phyloP scores from a whole-genome alignment of 306 rosid genomes.

The Styphnolobium japonicum region DNA sequence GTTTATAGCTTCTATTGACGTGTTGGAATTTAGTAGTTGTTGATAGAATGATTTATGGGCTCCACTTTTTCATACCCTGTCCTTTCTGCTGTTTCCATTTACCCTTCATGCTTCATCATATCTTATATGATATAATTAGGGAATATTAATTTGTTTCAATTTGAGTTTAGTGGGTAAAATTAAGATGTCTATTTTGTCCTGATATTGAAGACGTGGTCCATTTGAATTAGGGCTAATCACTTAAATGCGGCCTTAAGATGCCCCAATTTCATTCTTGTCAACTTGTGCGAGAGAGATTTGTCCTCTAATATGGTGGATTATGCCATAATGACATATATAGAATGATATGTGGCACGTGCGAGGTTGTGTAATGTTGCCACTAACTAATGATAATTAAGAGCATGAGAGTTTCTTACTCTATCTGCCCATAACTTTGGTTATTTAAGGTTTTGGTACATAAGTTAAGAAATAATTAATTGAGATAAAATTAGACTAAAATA shows the following conservation, averaged over 20 bases:
- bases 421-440: too few relatives aligned
- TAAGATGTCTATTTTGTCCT: constrained; percentile 42
- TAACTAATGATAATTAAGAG: not conserved
- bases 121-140: not conserved
- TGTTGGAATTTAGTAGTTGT: constrained; percentile 52
- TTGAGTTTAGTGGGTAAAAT: constrained; percentile 32
- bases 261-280: constrained; percentile 31
- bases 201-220: constrained; percentile 35
- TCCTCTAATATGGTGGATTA: constrained; percentile 20
- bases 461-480: too few relatives aligned
- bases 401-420: too few relatives aligned
- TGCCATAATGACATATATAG: constrained; percentile 8
- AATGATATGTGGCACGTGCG: constrained; percentile 37
- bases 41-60: constrained; percentile 50
- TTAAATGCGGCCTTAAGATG: constrained; percentile 45
- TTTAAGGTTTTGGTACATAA: too few relatives aligned
- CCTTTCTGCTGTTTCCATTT: constrained; percentile 44
- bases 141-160: constrained; percentile 37
- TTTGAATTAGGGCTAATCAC: constrained; percentile 44
- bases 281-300: constrained; percentile 38
- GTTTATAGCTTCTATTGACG: constrained; percentile 40
- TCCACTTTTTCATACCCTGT: constrained; percentile 45
- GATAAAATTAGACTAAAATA: too few relatives aligned
- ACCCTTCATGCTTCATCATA: constrained; percentile 7
- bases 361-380: not conserved